Evolutionary conservation across 2,329 filamentous ascomycete genomes (phyloP).

Genomic region (Taxawa tesnikishii): DNA sequence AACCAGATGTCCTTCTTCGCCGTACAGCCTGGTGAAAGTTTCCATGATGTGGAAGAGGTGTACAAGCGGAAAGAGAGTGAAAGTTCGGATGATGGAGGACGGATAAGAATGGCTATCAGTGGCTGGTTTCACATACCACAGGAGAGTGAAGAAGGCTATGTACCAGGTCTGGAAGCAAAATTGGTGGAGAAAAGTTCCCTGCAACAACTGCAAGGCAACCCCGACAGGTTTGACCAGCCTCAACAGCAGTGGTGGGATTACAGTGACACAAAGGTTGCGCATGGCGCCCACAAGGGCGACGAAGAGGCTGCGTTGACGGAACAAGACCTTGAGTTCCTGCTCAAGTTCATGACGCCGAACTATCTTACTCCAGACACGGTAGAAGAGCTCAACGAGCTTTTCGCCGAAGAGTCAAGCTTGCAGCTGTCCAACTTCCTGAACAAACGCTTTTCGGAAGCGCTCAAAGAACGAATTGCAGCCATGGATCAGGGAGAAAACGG

Average conservation of each 20-base stretch:
- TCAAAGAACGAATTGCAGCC: constrained; percentile 54
- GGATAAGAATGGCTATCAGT: constrained; percentile 92
- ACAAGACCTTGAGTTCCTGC: constrained; percentile 74
- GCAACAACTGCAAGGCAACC: constrained; percentile 84
- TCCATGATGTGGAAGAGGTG: constrained; percentile 97
- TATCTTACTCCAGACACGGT: constrained; percentile 89
- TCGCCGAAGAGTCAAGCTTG: constrained; percentile 72
- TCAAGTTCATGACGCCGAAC: constrained; percentile 79
- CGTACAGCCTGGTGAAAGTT: constrained; percentile 95
- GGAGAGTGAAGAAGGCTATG: constrained; percentile 80
- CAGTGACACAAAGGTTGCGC: constrained; percentile 8
- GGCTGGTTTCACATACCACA: constrained; percentile 99
- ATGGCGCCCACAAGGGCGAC: constrained; percentile 40
- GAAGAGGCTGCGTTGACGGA: constrained; percentile 52
- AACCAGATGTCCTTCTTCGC: constrained; percentile 98
- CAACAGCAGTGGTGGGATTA: constrained; percentile 43
- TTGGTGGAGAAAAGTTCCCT: constrained; percentile 82
- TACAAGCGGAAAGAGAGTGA: constrained; percentile 54
- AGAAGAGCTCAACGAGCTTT: constrained; percentile 67
- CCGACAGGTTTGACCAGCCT: constrained; percentile 78
- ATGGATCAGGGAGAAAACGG: constrained; percentile 6
- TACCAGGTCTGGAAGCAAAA: constrained; percentile 77
- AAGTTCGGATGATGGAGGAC: constrained; percentile 56
- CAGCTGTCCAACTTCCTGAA: constrained; percentile 69
- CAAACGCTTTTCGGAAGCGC: constrained; percentile 58